Percentiles rank a stretch among this genome's conserved stretches.
These are phyloP conservation scores for Phytophthora tentaculata DNA, from an alignment of 352 stramenopile genomes.

Conservation along the genomic window DNA sequence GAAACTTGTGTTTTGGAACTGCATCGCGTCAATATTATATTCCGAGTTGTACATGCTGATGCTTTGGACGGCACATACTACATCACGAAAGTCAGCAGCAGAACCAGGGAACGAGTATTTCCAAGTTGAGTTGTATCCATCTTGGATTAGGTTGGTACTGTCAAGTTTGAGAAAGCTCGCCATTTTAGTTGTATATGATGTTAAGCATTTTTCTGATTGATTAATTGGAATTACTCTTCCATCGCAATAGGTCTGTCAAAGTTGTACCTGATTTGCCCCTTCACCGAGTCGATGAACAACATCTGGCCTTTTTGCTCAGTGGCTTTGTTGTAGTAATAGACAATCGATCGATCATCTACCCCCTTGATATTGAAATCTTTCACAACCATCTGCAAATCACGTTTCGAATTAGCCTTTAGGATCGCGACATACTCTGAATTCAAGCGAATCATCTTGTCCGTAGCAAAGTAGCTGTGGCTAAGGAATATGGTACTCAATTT, in stretches of 20 bases:
- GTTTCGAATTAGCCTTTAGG: too few relatives aligned
- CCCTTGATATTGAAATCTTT: too few relatives aligned
- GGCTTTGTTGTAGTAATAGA: slow-evolving; percentile 13
- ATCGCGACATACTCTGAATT: too few relatives aligned
- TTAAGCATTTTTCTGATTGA: neutral
- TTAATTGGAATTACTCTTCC: neutral
- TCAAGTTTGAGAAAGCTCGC: too few relatives aligned
- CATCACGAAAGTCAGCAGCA: too few relatives aligned
- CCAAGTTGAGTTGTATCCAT: too few relatives aligned
- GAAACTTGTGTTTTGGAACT: neutral
- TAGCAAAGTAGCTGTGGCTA: neutral
- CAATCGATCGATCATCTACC: slow-evolving; percentile 1
- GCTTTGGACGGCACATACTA: neutral
- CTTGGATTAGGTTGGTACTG: too few relatives aligned
- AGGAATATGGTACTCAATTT: neutral
- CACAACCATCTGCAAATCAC: too few relatives aligned
- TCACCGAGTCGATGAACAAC: slow-evolving; percentile 16
- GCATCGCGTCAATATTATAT: neutral
- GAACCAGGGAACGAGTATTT: too few relatives aligned
- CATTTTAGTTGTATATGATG: too few relatives aligned
- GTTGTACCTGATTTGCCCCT: slow-evolving; percentile 14
- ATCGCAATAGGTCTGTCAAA: neutral
- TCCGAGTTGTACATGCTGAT: neutral
- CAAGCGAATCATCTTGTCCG: neutral
- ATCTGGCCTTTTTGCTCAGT: slow-evolving; percentile 15